Base-by-base conservation (phyloP, 139 green algal species). In the Penium margaritaceum region DNA sequence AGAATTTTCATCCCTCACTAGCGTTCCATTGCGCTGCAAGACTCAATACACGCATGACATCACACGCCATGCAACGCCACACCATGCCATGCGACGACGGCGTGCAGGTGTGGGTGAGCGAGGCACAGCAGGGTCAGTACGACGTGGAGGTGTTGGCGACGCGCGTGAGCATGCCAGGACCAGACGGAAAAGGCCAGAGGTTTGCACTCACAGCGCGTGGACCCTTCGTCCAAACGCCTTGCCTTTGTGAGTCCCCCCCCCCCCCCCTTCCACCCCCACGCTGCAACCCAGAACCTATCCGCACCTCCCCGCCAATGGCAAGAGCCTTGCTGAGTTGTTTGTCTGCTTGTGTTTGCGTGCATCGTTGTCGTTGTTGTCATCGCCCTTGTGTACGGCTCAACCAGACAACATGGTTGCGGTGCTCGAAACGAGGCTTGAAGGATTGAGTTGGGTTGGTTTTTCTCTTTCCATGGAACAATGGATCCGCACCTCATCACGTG, bases 151-250 rank as follows among this genome's bases (percentile, higher is more conserved):
- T 75, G 54, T 36, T 21, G 3, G 68, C 19, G 17, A 15, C 24
- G 29, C 47, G 41, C 24, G 58, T 75, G 12, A 66, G 44, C 47
- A 65, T 75, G 33, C 36, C 54, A n/a, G 37, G 24, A 19, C 66
- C 66, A 41, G n/a, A 30, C 5, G 39, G 39, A 0, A n/a, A 24
- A 0, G 68, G 68, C 21, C 68, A 75, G 47, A n/a, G 34, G 0
- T 75, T 75, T 32, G 68, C 68, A 1, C 24, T 75, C 6, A 47
- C 34, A 30, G 68, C 68, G n/a, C 43, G 68, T 41, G 68, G 68
- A 9, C 68, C 68, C 27, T 29, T 75, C 27, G 39, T 30, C 3
- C 35, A 75, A 47, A 27, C 38, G 5, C 15, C 55, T 19, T 75
- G 68, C 47, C 39, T 67, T 5, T 41, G 68, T 75, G 19, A 34